Conservation (phyloP, 306 rosid species). For the Canavalia ensiformis region DNA sequence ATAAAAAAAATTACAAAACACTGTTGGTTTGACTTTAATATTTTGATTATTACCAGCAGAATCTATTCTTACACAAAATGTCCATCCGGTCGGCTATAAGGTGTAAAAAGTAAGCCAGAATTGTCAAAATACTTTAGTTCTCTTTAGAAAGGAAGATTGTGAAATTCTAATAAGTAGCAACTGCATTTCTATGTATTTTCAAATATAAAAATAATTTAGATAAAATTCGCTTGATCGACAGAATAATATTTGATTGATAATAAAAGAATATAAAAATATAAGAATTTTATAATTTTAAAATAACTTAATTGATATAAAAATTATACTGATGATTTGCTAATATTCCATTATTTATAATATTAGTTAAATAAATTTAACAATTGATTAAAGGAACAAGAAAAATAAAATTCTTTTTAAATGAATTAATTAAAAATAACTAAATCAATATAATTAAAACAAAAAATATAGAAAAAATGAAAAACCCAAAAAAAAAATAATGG, state of each 20-base stretch:
- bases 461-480: background rate
- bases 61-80: constrained; percentile 18
- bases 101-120: background rate
- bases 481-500: background rate
- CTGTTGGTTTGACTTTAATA: constrained; percentile 34
- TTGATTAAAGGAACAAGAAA: background rate
- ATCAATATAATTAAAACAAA: background rate
- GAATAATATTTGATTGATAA: background rate
- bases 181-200: background rate
- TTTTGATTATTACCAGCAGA: background rate
- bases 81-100: background rate
- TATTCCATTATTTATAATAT: no score
- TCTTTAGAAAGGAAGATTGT: constrained; percentile 6
- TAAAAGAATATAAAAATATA: background rate
- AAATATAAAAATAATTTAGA: background rate
- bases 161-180: background rate
- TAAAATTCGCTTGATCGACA: background rate
- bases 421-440: background rate
- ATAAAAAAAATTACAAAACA: background rate
- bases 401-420: no score
- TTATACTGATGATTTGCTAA: no score
- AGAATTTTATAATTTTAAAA: no score
- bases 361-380: background rate
- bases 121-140: background rate
- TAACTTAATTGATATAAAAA: no score